Evolutionary conservation across 2,329 filamentous ascomycete genomes (phyloP), one percentile per base, ranked within the genome.

Genomic region (Epicoccum sorghinum): DNA sequence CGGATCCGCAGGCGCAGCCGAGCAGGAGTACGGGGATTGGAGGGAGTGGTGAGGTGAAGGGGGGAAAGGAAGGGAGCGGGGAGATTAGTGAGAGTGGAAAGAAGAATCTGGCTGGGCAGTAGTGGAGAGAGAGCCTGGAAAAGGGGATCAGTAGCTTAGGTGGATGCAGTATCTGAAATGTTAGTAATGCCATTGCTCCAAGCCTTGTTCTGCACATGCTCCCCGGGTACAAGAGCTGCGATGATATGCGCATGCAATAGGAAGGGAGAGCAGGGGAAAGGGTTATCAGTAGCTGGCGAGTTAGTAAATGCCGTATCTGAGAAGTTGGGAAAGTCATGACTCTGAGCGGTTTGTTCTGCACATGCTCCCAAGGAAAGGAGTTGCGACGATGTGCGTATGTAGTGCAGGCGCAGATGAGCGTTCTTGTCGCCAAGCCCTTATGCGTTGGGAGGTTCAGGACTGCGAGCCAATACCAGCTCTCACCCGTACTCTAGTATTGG

Each of bases 21-120:
- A 64, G 55, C 1, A 56, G 70, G 38, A 68, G 47, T 30, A 76
- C 73, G 14, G 73, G 73, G 0, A 73, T 75, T 45, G 71, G 68
- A 1, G 68, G 67, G 7, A 33, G 45, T 13, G 47, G 56, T 23
- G 40, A 65, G 40, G 69, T 74, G 2, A 59, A 70, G 44, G 72
- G 73, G 7, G 72, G 73, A 24, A 73, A 74, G 57, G 66, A 67
- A 35, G 70, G 52, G 38, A 7, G 27, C 27, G 27, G 27, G 27
- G 59, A 68, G 53, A 66, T 55, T 14, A 55, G 52, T 47, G 30
- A 50, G 32, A 41, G 30, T n/a, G 46, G 46, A 7, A 55, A 55
- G 47, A 55, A 38, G 37, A 55, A 50, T 9, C 37, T 50, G 7
- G 52, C 52, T 38, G 52, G 46, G 30, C 47, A 55, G 38, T 50